Evolutionary conservation across 1,139 yeast species (phyloP).

Genomic region (Blastobotrys serpentis): DNA sequence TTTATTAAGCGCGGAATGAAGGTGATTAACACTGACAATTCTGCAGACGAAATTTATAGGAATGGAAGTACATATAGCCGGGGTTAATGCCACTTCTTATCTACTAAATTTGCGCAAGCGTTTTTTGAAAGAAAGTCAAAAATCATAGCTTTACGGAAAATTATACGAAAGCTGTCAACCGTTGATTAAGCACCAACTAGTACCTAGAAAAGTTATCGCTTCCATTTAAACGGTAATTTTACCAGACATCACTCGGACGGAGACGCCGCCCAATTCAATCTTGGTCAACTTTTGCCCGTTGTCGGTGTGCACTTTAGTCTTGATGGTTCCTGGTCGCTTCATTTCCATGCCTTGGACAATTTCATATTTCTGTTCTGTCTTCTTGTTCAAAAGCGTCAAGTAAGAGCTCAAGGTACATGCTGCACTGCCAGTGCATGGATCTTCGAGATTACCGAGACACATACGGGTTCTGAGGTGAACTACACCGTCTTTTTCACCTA

Average conservation of each 20-base stretch:
- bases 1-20: no score
- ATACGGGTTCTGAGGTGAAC: constrained; percentile 16
- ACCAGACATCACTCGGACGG: constrained; percentile 1
- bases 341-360: constrained; percentile 20
- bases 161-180: no score
- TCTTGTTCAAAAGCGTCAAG: constrained; percentile 9
- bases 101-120: no score
- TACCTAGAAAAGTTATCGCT: no score
- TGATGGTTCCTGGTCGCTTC: constrained; percentile 11
- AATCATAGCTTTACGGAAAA: no score
- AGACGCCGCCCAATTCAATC: constrained; percentile 2
- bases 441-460: constrained; percentile 17
- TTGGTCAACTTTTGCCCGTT: background rate
- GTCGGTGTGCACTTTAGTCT: background rate
- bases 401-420: constrained; percentile 16
- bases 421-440: constrained; percentile 22
- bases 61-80: no score
- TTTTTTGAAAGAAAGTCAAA: no score
- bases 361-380: background rate
- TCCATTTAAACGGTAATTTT: background rate
- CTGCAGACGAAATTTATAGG: no score
- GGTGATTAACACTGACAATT: no score
- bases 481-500: background rate
- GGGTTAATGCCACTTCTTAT: no score
- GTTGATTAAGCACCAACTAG: no score